These are phyloP conservation scores for Ceratocystis eucalypticola DNA, from an alignment of 2,329 filamentous ascomycete species.

Conservation along the genomic window DNA sequence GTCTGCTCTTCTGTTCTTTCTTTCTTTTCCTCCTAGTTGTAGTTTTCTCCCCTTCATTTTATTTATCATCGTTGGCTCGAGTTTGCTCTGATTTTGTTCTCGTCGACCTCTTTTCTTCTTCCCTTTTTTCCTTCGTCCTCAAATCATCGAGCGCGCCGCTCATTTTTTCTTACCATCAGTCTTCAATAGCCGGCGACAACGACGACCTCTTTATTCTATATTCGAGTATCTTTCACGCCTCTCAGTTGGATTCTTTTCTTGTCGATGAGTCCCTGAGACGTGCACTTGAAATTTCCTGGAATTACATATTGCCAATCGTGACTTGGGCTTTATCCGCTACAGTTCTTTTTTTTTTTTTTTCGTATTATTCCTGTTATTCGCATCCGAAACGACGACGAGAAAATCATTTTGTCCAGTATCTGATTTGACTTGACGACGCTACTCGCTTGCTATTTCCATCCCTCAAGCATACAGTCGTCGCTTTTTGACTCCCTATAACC, in stretches of 20 bases:
- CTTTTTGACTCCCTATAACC: not conserved
- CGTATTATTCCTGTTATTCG: not conserved
- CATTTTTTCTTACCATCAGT: not conserved
- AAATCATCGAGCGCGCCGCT: not conserved
- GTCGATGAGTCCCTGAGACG: not conserved
- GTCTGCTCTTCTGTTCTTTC: not conserved
- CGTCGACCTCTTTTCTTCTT: not conserved
- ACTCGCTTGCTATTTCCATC: not conserved
- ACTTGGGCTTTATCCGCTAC: not conserved
- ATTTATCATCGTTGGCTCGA: not conserved
- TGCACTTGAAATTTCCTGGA: not conserved
- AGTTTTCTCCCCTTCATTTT: not conserved
- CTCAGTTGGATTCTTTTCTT: not conserved
- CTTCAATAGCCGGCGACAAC: not conserved
- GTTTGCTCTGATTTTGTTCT: not conserved
- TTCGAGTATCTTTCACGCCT: not conserved
- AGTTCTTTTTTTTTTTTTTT: not conserved
- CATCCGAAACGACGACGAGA: not conserved
- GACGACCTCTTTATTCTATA: conserved; percentile 7
- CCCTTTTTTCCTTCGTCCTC: not conserved
- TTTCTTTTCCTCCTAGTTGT: not conserved
- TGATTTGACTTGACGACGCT: not conserved
- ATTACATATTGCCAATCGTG: not conserved
- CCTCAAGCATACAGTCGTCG: not conserved
- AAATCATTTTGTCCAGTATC: not conserved